Evolutionary conservation across 2,329 filamentous ascomycete species (phyloP), one percentile per base, ranked within the genome.

Genomic region (Apiospora hydei): DNA sequence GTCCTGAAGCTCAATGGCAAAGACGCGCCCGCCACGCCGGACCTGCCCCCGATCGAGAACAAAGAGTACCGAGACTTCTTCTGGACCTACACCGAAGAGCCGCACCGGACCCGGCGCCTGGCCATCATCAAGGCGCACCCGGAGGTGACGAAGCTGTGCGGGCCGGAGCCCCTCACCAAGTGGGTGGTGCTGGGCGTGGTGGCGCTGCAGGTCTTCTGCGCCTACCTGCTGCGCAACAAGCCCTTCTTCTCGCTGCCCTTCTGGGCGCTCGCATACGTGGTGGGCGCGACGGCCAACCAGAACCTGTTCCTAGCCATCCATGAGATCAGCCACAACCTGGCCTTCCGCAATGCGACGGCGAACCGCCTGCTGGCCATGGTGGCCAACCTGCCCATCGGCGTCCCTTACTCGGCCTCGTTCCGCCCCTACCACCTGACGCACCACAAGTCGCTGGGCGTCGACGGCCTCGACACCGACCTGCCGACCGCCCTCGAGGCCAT

Each of bases 21-120:
- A 69, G 74, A 74, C 24, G 71, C 77, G 70, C 26, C 67, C 26
- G 76, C 78, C 68, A 76, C 71, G 24, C 74, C 77, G 69, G 74
- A 72, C 73, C 74, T 71, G 44, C 73, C 38, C 71, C 69, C 84
- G 72, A 79, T 82, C 70, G 82, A 88, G 70, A 83, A 85, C 76
- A 75, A 78, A n/a, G 82, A 81, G 69, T 81, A 86, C 75, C 79
- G 91, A 74, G 88, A 91, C 82, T 98, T 98, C 88, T 98, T 97
- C 85, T 98, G 97, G 96, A 98, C 96, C 53, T 98, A 99, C 81
- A 98, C 96, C 13, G 96, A 99, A 83, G 96, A 99, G 84, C 96
- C 96, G 74, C 96, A 99, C 84, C 91, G 95, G 77, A 96, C 96
- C 44, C 88, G 96, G 77, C 90, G 96, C 72, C 90, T 96, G 77